Evolutionary conservation across 495 filamentous ascomycete genomes (phyloP), one percentile per base, ranked within the genome.

Genomic region (Aspergillus steynii): DNA sequence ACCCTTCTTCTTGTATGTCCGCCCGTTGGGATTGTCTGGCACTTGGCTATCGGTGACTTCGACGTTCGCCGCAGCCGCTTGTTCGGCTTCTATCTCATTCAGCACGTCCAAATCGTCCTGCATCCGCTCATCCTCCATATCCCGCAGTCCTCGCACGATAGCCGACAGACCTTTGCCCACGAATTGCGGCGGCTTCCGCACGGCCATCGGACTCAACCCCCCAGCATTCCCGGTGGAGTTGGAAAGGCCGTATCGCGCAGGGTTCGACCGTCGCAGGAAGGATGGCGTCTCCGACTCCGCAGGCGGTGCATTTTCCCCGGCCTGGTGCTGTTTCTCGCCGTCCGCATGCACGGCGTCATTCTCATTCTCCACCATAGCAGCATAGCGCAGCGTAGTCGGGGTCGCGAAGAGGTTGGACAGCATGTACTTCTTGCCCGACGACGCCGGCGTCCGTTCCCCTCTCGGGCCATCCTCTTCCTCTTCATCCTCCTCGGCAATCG

Each of bases 1-100:
- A 0, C 94, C 94, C 74, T 88, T 91, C 82, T 98, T 98, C 78
- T 96, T 97, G 78, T 87, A 97, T 2, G 84, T 74, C 53, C 82
- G 85, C 25, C 84, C 66, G 0, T 84, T 81, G 10, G 80, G 75
- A 1, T 83, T 72, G 34, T 66, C 76, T 0, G 71, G 69, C 29
- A 50, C 58, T 60, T 92, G 88, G 63, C 83, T 90, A 61, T 91
- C 88, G n/a, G 83, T 77, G 10, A 88, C 85, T 6, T 85, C 65
- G 34, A 85, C 73, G 25, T 77, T 71, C 29, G 61, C 57, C 0
- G 66, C 64, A 45, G 64, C 68, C 61, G 65, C 64, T 65, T 75
- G 67, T 47, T 86, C 86, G 31, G 75, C 78, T 72, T 96, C 93
- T 67, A 96, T 83, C 71, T 96, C 93, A 14, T 82, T 79, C 64